Base-by-base conservation (phyloP, 306 rosid genomes). In the Parietaria judaica region DNA sequence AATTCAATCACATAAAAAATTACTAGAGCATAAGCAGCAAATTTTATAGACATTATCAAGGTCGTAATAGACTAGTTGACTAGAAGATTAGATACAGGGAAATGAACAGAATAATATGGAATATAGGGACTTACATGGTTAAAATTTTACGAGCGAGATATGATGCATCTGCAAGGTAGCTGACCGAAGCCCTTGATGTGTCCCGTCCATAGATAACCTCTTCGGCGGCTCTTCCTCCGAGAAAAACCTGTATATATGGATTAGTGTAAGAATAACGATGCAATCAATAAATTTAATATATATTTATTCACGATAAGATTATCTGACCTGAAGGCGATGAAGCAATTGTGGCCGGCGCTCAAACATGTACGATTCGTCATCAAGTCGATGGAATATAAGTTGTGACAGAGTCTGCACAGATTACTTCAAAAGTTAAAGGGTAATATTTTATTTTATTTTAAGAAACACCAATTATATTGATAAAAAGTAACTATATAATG, bases 101-200 rank as follows among this genome's bases (percentile, higher is more conserved):
- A 36, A 69, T 50, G 15, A 63, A 46, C 39, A 43, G 14, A 55
- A 61, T 44, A 48, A 49, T n/a, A 57, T 23, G 57, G 60, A 61
- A 65, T 23, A 53, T 35, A 39, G 58, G 70, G 68, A 66, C 88
- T 36, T 44, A 88, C 99, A 94, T 84, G 72, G 97, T 86, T 66
- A 94, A 70, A 68, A 94, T 88, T 94, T 94, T 86, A 66, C 97
- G 99, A 68, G 99, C 97, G 71, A 94, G 95, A 95, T 97, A 94
- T 50, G 97, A 84, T 54, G 99, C 99, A 79, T 88, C 89, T 11
- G 99, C 90, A 67, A 88, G 95, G 80, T 88, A 94, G 73, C 75
- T 87, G 68, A 83, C 90, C 4, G 99, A 94, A 70, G 95, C 88
- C 72, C 58, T 79, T 23, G 99, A 88, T 11, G 99, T 88, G 78